These are phyloP conservation scores for Trametes coccinea DNA, from an alignment of 768 basidiomycete genomes.

Conservation along the genomic window DNA sequence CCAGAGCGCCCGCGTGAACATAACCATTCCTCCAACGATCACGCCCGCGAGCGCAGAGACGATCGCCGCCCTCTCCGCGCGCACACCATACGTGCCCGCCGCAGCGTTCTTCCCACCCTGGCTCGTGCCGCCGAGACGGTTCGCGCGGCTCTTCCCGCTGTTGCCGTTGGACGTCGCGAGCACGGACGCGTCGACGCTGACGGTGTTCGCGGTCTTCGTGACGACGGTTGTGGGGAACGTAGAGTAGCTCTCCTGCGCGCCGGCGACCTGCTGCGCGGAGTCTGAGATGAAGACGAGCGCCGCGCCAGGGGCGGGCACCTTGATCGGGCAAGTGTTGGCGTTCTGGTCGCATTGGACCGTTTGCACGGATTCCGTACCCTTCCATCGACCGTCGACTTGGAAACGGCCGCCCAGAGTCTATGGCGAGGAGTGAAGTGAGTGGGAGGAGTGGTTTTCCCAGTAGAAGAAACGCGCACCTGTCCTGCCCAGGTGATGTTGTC, in stretches of 20 bases:
- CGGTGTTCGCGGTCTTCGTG: conserved; percentile 54
- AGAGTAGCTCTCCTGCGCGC: conserved; percentile 34
- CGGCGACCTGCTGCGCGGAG: conserved; percentile 38
- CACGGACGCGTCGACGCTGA: conserved; percentile 52
- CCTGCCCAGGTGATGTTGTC: conserved; percentile 51
- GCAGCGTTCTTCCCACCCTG: conserved; percentile 21
- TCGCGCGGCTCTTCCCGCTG: conserved; percentile 37
- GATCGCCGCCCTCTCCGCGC: neutral
- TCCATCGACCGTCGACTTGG: conserved; percentile 42
- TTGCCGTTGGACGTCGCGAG: conserved; percentile 69
- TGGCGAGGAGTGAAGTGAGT: neutral
- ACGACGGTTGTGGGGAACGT: conserved; percentile 55
- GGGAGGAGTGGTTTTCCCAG: neutral
- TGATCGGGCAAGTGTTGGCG: conserved; percentile 55
- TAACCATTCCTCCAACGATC: neutral
- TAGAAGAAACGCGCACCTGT: conserved; percentile 34
- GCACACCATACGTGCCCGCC: neutral
- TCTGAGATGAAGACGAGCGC: conserved; percentile 73
- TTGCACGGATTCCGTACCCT: conserved; percentile 35
- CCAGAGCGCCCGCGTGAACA: neutral
- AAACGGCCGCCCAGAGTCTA: conserved; percentile 37
- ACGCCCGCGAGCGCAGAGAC: neutral
- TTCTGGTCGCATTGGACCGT: conserved; percentile 41
- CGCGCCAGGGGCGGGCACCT: conserved; percentile 69
- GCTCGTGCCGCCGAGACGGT: conserved; percentile 27